These are phyloP conservation scores for Pisolithus thermaeus DNA, from an alignment of 1,284 basidiomycete genomes.

Conservation along the genomic window DNA sequence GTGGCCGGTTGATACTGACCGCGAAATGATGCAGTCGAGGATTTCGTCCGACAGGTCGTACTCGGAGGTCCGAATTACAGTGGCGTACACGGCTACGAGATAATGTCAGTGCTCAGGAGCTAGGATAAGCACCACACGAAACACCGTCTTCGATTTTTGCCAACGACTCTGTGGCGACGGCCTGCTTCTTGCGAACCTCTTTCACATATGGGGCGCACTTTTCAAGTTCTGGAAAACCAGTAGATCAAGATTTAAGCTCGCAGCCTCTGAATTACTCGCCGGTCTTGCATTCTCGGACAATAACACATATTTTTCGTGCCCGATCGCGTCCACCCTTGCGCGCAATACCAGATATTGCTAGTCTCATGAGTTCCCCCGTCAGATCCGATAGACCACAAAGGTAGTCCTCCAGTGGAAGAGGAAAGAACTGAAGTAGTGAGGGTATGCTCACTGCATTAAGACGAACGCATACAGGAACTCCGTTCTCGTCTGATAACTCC, in stretches of 20 bases:
- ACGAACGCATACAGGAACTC: slow-evolving; percentile 47
- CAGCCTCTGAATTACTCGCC: slow-evolving; percentile 38
- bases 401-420: slow-evolving; percentile 76
- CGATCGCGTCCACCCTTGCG: slow-evolving; percentile 66
- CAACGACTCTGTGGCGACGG: slow-evolving; percentile 78
- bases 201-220: slow-evolving; percentile 60
- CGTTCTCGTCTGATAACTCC: slow-evolving; percentile 53
- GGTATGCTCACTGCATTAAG: not conserved
- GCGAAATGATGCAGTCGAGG: slow-evolving; percentile 59
- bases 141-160: slow-evolving; percentile 93
- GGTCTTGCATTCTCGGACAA: slow-evolving; percentile 77
- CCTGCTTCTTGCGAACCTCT: slow-evolving; percentile 84
- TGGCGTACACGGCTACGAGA: slow-evolving; percentile 58
- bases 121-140: not conserved
- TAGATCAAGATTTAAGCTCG: not conserved
- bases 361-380: slow-evolving; percentile 96
- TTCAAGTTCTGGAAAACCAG: slow-evolving; percentile 59
- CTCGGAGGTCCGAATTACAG: slow-evolving; percentile 64
- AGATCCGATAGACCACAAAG: slow-evolving; percentile 90
- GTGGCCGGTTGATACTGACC: slow-evolving; percentile 32
- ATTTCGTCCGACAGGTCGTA: slow-evolving; percentile 62
- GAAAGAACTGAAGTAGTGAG: slow-evolving; percentile 50
- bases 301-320: slow-evolving; percentile 67
- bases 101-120: slow-evolving; percentile 3
- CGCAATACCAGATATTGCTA: slow-evolving; percentile 75